Base-by-base conservation (phyloP, 1,139 yeast genomes). In the Geotrichum phurueaensis region DNA sequence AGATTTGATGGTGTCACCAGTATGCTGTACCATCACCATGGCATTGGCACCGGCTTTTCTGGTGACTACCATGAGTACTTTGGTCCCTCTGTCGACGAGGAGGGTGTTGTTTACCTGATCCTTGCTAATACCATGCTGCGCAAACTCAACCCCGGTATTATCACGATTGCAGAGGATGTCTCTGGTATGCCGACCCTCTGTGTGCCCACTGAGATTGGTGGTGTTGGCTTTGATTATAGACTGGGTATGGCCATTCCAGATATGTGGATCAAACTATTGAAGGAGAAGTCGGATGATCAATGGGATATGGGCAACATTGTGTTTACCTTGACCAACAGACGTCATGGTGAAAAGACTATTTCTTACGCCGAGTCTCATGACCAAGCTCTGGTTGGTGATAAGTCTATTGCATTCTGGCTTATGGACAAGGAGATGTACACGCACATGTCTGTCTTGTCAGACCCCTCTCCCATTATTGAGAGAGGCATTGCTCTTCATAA, bases 351-450 rank as follows among this genome's bases (percentile, higher is more conserved):
- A 74, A 86, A 85, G 69, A 92, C 97, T 61, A 89, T 94, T 66
- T 87, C 96, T 6, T 94, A 94, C 71, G 89, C 96, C 66, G 99
- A 94, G 75, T 87, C 96, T 20, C 99, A 94, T 71, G 99, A 94
- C 73, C 99, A 94, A 76, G 98, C 98, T 1, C 80, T 94, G 60
- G 99, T 94, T 22, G 99, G 99, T 54, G 99, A 94, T 73, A 94
- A 94, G 74, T 90, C 97, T 0, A 76, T 94, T 65, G 98, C 98
- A 0, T 94, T 94, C 71, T 94, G 99, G 99, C 80, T 94, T 63
- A 94, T 94, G 98, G 99, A 94, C 75, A 91, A 94, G 65, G 96
- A 92, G 67, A 91, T 94, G 99, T 94, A 94, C 75, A 92, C 98
- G 52, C 85, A 92, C 75, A 94, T 94, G 99, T 87, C 96, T 18